Conservation (phyloP, 2,329 filamentous ascomycete species). For the Pyricularia sp. region DNA sequence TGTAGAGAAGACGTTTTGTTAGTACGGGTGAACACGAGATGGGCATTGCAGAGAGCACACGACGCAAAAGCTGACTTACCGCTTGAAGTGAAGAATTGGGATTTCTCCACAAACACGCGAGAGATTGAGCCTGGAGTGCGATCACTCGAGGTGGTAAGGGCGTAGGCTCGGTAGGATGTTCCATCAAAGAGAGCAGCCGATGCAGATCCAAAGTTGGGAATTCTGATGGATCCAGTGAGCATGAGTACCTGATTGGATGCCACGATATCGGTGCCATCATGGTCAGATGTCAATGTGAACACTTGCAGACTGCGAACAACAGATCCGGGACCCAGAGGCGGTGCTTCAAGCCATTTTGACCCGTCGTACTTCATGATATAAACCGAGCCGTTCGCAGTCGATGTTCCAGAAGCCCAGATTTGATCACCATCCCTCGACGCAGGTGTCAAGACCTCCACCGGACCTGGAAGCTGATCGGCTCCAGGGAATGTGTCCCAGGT, state of each 20-base stretch:
- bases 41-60: conserved; percentile 2
- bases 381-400: conserved; percentile 50
- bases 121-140: conserved; percentile 65
- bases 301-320: conserved; percentile 74
- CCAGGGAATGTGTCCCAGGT: conserved; percentile 57
- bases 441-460: conserved; percentile 65
- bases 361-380: conserved; percentile 82
- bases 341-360: conserved; percentile 57
- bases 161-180: conserved; percentile 65
- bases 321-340: conserved; percentile 55
- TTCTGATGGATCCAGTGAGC: conserved; percentile 71
- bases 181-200: conserved; percentile 88
- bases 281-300: conserved; percentile 59
- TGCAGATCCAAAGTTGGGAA: conserved; percentile 68
- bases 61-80: conserved; percentile 9
- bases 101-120: conserved; percentile 73
- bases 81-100: conserved; percentile 59
- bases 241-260: conserved; percentile 63
- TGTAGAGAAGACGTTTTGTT: conserved; percentile 6
- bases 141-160: conserved; percentile 61
- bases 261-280: conserved; percentile 56
- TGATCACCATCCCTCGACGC: conserved; percentile 63
- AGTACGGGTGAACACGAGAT: conserved; percentile 36
- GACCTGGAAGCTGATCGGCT: conserved; percentile 61
- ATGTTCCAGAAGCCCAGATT: conserved; percentile 74